Percentiles rank a stretch among this genome's conserved stretches.
Conservation (phyloP, 495 filamentous ascomycete species). For the Penicillium tannophilum region DNA sequence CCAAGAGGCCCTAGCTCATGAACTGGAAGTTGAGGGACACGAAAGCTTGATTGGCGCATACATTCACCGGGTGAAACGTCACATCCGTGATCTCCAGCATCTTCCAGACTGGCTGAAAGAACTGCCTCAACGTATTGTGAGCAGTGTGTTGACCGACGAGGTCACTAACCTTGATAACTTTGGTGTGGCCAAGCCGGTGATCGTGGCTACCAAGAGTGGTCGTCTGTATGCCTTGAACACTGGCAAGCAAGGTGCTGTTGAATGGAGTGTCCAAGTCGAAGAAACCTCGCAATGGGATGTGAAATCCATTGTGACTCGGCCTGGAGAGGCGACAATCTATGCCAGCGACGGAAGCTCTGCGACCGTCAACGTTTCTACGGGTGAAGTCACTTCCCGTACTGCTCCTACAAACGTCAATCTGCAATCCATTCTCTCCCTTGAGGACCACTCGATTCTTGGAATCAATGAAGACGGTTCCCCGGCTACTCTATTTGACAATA, state of each 20-base stretch:
- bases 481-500: constrained; percentile 27
- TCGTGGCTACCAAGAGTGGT: constrained; percentile 80
- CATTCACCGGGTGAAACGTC: constrained; percentile 81
- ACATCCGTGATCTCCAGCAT: constrained; percentile 74
- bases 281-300: constrained; percentile 66
- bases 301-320: constrained; percentile 62
- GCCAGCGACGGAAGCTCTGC: constrained; percentile 59
- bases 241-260: constrained; percentile 70
- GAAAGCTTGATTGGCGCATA: constrained; percentile 78
- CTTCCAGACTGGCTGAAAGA: constrained; percentile 73
- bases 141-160: constrained; percentile 64
- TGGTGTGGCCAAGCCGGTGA: constrained; percentile 79
- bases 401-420: constrained; percentile 28
- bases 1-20: constrained; percentile 71
- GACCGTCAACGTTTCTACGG: constrained; percentile 58
- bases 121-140: constrained; percentile 65
- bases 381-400: constrained; percentile 50
- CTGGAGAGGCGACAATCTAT: constrained; percentile 60
- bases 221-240: constrained; percentile 77
- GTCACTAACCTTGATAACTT: constrained; percentile 74
- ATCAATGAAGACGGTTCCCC: constrained; percentile 42
- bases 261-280: constrained; percentile 69
- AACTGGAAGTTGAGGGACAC: constrained; percentile 84
- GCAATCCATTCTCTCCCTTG: constrained; percentile 35
- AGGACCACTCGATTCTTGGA: constrained; percentile 30